A percentile compares a stretch with the other conserved stretches of the same genome.
phyloP scores from a whole-genome alignment of 352 stramenopile species.

The Globisporangium uncinulatum region DNA sequence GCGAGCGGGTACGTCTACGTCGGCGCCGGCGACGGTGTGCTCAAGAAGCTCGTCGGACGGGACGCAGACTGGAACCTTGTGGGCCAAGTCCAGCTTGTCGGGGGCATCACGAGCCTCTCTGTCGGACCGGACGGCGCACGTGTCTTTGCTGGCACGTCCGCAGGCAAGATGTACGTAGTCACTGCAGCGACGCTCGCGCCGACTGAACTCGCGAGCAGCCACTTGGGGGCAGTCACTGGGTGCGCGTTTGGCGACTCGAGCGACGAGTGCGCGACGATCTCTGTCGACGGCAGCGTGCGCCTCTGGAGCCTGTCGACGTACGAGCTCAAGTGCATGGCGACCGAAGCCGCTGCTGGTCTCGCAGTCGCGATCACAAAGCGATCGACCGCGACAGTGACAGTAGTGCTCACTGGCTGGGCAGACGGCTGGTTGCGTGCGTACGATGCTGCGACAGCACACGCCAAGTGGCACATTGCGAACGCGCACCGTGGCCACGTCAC shows the following conservation, averaged over 20 bases:
- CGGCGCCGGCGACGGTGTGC: conserved; percentile 77
- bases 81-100: conserved; percentile 74
- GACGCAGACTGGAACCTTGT: conserved; percentile 82
- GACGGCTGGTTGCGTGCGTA: conserved; percentile 75
- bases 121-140: conserved; percentile 42
- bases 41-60: conserved; percentile 78
- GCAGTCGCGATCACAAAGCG: conserved; percentile 36
- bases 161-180: conserved; percentile 71
- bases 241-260: conserved; percentile 55
- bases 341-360: conserved; percentile 42
- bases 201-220: conserved; percentile 54
- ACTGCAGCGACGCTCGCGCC: conserved; percentile 38
- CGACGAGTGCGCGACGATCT: conserved; percentile 70
- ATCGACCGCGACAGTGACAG: conserved; percentile 4
- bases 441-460: conserved; percentile 35
- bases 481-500: conserved; percentile 85
- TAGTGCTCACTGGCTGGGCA: conserved; percentile 52
- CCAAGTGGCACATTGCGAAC: conserved; percentile 83
- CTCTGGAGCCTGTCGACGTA: conserved; percentile 71
- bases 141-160: conserved; percentile 65
- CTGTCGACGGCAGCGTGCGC: conserved; percentile 55
- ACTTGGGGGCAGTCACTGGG: conserved; percentile 53
- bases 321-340: conserved; percentile 60
- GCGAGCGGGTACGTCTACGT: conserved; percentile 69
- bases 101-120: conserved; percentile 73